phyloP scores from a whole-genome alignment of 2,329 filamentous ascomycete species.

The Neonectria faginata region DNA sequence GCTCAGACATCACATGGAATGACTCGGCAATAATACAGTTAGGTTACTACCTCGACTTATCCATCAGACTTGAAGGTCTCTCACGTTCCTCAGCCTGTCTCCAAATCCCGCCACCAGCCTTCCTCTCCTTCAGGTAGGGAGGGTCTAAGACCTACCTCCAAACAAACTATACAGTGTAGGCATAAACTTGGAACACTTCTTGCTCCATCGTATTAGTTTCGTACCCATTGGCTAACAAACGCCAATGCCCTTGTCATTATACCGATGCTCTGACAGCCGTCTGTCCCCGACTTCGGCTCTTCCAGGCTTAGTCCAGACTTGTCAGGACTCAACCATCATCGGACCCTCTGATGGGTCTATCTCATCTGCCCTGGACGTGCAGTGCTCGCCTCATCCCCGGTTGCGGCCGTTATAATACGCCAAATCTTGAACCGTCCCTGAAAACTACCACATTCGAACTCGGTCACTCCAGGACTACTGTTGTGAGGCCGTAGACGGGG shows the following conservation, averaged over 20 bases:
- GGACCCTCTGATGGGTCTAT: constrained; percentile 11
- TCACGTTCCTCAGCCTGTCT: neutral
- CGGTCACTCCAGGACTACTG: constrained; percentile 4
- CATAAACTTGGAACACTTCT: neutral
- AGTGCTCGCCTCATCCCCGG: neutral
- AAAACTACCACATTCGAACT: constrained; percentile 3
- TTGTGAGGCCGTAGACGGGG: constrained; percentile 38
- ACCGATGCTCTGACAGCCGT: constrained; percentile 2
- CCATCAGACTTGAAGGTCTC: neutral
- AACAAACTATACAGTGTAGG: neutral
- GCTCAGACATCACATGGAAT: neutral
- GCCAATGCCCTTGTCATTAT: constrained; percentile 4
- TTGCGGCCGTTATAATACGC: constrained; percentile 15
- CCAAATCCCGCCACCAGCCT: neutral
- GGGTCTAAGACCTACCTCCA: neutral
- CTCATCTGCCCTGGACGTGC: constrained; percentile 10
- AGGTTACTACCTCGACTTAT: neutral
- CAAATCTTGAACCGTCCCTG: constrained; percentile 2
- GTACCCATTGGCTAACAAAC: constrained; percentile 2
- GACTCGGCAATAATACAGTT: neutral
- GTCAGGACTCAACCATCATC: constrained; percentile 14
- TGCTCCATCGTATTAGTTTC: constrained; percentile 15
- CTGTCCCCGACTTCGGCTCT: constrained; percentile 18
- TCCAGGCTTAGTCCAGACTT: constrained; percentile 22
- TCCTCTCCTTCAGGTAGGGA: neutral